These are phyloP conservation scores for Pleurotus salmoneostramineus DNA, from an alignment of 768 basidiomycete species.

Conservation along the genomic window DNA sequence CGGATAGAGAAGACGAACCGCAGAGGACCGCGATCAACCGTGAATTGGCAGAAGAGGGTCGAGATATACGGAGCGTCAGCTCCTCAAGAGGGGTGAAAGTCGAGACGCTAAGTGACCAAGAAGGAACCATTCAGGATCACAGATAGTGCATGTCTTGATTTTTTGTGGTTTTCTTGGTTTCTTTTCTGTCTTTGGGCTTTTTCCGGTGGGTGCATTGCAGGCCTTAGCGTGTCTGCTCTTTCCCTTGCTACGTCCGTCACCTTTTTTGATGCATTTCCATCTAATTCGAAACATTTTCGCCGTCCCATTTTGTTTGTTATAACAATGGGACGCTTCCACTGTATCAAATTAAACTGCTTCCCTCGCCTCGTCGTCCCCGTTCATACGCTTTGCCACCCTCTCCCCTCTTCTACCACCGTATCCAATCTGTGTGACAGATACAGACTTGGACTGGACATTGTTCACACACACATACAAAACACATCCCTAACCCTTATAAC, in stretches of 20 bases:
- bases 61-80: conserved; percentile 80
- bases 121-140: conserved; percentile 44
- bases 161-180: conserved; percentile 9
- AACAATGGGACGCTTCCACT: conserved; percentile 1
- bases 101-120: conserved; percentile 60
- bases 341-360: conserved; percentile 1
- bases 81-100: conserved; percentile 78
- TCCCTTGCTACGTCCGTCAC: conserved; percentile 18
- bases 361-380: background rate
- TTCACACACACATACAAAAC: background rate
- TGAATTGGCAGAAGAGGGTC: conserved; percentile 86
- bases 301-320: background rate
- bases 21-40: conserved; percentile 50
- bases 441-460: conserved; percentile 7
- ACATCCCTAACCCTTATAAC: conserved; percentile 9
- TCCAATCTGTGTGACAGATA: conserved; percentile 7
- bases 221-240: conserved; percentile 16
- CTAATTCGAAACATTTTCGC: background rate
- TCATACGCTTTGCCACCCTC: conserved; percentile 1
- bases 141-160: conserved; percentile 10
- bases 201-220: conserved; percentile 17
- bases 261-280: conserved; percentile 5
- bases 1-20: conserved; percentile 35
- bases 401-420: background rate
- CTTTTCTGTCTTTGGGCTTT: conserved; percentile 13